These are phyloP conservation scores for Metrosideros polymorpha DNA, from an alignment of 441 rosid species.

Conservation along the genomic window DNA sequence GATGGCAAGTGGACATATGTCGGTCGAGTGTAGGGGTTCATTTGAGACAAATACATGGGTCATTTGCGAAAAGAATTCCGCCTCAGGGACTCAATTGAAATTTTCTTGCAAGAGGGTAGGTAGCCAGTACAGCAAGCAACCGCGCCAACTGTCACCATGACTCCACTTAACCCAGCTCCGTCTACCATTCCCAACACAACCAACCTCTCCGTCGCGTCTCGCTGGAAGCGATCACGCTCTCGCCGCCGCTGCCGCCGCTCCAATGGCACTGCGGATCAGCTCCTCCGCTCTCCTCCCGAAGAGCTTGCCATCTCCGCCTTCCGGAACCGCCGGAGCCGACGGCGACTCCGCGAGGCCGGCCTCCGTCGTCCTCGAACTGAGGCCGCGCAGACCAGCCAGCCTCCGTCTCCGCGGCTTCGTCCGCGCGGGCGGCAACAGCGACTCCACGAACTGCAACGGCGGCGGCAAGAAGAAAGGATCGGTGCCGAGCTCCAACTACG, in stretches of 20 bases:
- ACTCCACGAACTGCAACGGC: constrained; percentile 1
- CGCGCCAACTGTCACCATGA: background rate
- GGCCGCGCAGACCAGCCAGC: background rate
- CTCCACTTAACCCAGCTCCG: background rate
- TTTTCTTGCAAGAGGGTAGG: background rate
- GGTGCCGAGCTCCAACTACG: constrained; percentile 81
- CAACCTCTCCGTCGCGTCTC: background rate
- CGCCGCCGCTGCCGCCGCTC: background rate
- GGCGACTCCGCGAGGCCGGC: background rate
- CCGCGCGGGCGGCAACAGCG: background rate
- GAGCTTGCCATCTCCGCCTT: background rate
- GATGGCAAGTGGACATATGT: background rate
- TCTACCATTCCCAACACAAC: background rate
- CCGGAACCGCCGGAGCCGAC: background rate
- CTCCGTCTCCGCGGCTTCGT: background rate
- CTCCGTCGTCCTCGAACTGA: background rate
- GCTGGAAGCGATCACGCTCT: background rate
- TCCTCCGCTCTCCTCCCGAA: background rate
- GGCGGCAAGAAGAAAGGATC: constrained; percentile 21
- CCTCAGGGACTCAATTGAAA: background rate
- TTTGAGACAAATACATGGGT: background rate
- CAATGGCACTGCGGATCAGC: background rate
- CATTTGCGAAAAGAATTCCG: background rate
- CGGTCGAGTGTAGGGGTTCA: background rate
- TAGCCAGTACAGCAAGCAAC: background rate